These are phyloP conservation scores for Pleurotus ostreatus DNA, from an alignment of 768 basidiomycete genomes.

Conservation along the genomic window DNA sequence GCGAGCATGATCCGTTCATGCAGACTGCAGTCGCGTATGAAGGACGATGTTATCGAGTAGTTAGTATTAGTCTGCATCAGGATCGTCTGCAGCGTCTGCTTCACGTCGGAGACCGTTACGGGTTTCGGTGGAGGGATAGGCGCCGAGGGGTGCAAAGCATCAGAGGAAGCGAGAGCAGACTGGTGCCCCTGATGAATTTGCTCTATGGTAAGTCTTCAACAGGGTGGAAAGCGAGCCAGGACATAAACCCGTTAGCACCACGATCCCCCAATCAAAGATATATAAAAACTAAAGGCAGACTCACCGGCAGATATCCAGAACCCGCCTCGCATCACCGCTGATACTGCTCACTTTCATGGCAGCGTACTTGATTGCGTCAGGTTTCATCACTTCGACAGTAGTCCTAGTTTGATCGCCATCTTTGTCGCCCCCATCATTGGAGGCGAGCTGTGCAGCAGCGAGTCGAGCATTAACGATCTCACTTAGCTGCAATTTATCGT, in stretches of 20 bases:
- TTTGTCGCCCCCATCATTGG: background rate
- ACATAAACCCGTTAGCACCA: no score
- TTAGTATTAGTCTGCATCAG: constrained; percentile 85
- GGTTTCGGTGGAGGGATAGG: no score
- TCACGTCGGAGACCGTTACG: constrained; percentile 70
- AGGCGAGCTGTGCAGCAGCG: constrained; percentile 34
- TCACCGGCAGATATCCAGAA: constrained; percentile 88
- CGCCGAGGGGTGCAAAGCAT: no score
- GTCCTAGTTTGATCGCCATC: constrained; percentile 39
- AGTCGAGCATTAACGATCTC: constrained; percentile 86
- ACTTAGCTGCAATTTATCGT: constrained; percentile 71
- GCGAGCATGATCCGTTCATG: constrained; percentile 89
- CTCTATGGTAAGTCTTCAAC: constrained; percentile 74
- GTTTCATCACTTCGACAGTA: constrained; percentile 40
- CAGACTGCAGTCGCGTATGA: constrained; percentile 75
- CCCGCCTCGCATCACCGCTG: constrained; percentile 91
- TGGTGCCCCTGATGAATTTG: constrained; percentile 43
- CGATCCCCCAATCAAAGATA: no score
- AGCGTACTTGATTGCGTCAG: constrained; percentile 81
- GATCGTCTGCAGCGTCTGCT: constrained; percentile 63
- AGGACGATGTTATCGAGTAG: constrained; percentile 27
- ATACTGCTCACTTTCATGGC: constrained; percentile 69
- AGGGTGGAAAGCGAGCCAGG: no score
- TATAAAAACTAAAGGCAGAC: constrained; percentile 10
- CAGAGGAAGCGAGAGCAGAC: no score